phyloP scores from a whole-genome alignment of 1,139 yeast genomes.

The Saccharomyces hybrid region DNA sequence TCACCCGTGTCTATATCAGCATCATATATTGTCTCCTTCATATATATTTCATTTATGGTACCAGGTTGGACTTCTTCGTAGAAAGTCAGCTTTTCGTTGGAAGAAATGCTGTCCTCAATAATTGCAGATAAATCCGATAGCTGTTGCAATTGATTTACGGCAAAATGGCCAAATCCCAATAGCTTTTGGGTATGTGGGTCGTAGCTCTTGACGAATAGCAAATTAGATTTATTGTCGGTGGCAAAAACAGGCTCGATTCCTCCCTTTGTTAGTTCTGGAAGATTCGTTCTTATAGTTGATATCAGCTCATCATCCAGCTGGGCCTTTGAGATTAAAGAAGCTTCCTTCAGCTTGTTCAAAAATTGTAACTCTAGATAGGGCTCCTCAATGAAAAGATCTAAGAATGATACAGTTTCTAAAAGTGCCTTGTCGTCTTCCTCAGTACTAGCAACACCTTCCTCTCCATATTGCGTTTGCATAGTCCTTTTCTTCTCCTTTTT shows the following conservation, averaged over 20 bases:
- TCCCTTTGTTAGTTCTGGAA: slow-evolving; percentile 8
- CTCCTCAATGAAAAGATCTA: slow-evolving; percentile 29
- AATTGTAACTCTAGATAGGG: slow-evolving; percentile 27
- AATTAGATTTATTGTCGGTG: slow-evolving; percentile 34
- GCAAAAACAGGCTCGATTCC: slow-evolving; percentile 9
- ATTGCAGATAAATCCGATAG: slow-evolving; percentile 41
- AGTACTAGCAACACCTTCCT: not conserved
- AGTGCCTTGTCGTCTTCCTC: slow-evolving; percentile 17
- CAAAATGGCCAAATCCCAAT: slow-evolving; percentile 56
- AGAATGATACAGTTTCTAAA: not conserved
- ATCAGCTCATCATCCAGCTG: slow-evolving; percentile 17
- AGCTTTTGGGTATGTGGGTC: slow-evolving; percentile 49
- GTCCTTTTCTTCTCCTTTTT: slow-evolving; percentile 22
- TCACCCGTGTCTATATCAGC: slow-evolving; percentile 75
- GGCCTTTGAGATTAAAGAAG: slow-evolving; percentile 6
- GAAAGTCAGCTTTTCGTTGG: slow-evolving; percentile 37
- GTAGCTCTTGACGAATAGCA: slow-evolving; percentile 63
- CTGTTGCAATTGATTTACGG: slow-evolving; percentile 44
- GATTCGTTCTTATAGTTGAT: slow-evolving; percentile 16
- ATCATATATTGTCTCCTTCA: slow-evolving; percentile 37
- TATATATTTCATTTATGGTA: slow-evolving; percentile 46
- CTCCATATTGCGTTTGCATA: not conserved
- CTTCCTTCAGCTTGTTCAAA: slow-evolving; percentile 13
- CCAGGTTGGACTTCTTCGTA: slow-evolving; percentile 68
- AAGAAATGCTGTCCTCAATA: slow-evolving; percentile 39